Percentiles rank a stretch among this genome's conserved stretches.
phyloP scores from a whole-genome alignment of 768 basidiomycete genomes.

The Mycena capillaripes region DNA sequence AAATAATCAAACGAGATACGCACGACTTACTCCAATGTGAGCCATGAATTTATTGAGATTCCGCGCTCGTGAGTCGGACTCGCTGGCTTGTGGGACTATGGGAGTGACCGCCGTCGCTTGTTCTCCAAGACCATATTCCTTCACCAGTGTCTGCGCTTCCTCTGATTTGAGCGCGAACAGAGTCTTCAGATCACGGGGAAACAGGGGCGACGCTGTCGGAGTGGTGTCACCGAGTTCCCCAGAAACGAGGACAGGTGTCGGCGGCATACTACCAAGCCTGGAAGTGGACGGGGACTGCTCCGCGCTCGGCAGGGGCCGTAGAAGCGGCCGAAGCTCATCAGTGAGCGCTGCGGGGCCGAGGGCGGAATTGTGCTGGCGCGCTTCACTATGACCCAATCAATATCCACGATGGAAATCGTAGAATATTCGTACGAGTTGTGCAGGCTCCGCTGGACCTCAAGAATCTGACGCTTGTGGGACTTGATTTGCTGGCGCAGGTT shows the following conservation, averaged over 20 bases:
- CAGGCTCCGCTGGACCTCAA: conserved; percentile 58
- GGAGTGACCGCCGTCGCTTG: conserved; percentile 39
- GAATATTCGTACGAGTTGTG: conserved; percentile 59
- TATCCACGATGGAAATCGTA: background rate
- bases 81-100: conserved; percentile 23
- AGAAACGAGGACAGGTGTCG: conserved; percentile 33
- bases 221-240: conserved; percentile 38
- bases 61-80: conserved; percentile 46
- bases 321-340: conserved; percentile 63
- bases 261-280: conserved; percentile 43
- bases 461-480: conserved; percentile 57
- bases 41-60: conserved; percentile 63
- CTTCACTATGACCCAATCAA: conserved; percentile 53
- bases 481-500: conserved; percentile 55
- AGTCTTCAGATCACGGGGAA: conserved; percentile 61
- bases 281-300: conserved; percentile 56
- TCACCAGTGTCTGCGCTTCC: conserved; percentile 54
- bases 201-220: conserved; percentile 58
- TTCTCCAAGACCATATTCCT: conserved; percentile 59
- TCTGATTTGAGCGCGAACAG: conserved; percentile 61
- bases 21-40: conserved; percentile 60
- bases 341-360: conserved; percentile 52
- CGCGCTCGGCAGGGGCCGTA: conserved; percentile 64
- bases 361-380: conserved; percentile 57
- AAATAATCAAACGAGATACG: conserved; percentile 26